phyloP scores from a whole-genome alignment of 495 filamentous ascomycete genomes.

The Annulohypoxylon stygium region DNA sequence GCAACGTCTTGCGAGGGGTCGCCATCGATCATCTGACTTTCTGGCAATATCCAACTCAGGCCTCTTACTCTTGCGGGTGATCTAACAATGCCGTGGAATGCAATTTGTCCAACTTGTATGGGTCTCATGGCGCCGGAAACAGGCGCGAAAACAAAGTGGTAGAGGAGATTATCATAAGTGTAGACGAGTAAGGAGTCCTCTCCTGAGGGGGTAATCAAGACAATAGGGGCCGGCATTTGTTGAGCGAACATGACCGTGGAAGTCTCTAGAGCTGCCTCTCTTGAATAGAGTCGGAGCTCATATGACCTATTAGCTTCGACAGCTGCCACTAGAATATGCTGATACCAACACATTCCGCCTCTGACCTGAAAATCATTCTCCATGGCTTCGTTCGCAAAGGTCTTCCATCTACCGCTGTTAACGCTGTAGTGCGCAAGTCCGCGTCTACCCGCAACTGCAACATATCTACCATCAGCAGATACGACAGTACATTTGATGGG shows the following conservation, averaged over 20 bases:
- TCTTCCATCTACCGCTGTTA: slow-evolving; percentile 95
- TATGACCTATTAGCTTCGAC: slow-evolving; percentile 86
- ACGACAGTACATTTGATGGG: slow-evolving; percentile 88
- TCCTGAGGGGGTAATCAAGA: slow-evolving; percentile 87
- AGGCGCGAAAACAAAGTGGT: slow-evolving; percentile 89
- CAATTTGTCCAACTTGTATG: slow-evolving; percentile 94
- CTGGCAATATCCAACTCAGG: slow-evolving; percentile 95
- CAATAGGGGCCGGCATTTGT: slow-evolving; percentile 83
- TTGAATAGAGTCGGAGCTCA: slow-evolving; percentile 91
- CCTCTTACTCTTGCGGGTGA: slow-evolving; percentile 92
- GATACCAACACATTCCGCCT: slow-evolving; percentile 98
- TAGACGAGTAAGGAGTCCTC: slow-evolving; percentile 96
- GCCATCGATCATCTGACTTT: slow-evolving; percentile 88
- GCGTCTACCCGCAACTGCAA: slow-evolving; percentile 91
- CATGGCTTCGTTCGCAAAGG: slow-evolving; percentile 81
- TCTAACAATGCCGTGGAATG: slow-evolving; percentile 94
- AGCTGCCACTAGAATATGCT: slow-evolving; percentile 94
- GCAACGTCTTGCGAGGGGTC: slow-evolving; percentile 97
- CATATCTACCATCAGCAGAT: slow-evolving; percentile 92
- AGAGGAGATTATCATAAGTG: slow-evolving; percentile 94
- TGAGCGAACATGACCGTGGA: slow-evolving; percentile 78
- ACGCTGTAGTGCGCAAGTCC: slow-evolving; percentile 97
- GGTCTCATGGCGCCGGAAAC: slow-evolving; percentile 77
- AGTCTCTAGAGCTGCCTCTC: slow-evolving; percentile 83
- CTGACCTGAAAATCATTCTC: slow-evolving; percentile 93